A percentile compares a stretch with the other conserved stretches of the same genome.
These are phyloP conservation scores for Brasilioporus rufonigricans DNA, from an alignment of 768 basidiomycete genomes.

Conservation along the genomic window DNA sequence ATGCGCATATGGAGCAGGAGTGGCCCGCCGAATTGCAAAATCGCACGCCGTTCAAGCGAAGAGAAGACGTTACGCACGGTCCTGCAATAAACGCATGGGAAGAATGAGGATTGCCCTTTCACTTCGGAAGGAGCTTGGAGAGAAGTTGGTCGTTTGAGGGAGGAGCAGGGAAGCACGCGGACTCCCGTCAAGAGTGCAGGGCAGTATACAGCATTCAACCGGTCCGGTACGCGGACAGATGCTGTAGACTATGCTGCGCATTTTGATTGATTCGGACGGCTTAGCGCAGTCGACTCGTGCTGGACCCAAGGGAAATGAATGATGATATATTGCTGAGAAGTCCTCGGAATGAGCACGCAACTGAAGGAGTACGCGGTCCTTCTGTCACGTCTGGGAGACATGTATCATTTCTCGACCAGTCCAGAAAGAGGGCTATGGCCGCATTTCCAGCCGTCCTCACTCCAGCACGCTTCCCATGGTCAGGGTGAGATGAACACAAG, in stretches of 20 bases:
- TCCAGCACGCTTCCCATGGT: constrained; percentile 13
- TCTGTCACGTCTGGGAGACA: neutral
- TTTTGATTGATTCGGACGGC: neutral
- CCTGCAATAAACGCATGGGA: constrained; percentile 4
- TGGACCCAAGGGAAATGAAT: neutral
- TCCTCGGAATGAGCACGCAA: constrained; percentile 15
- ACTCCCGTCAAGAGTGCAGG: constrained; percentile 10
- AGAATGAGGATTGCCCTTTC: constrained; percentile 12
- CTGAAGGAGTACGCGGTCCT: neutral
- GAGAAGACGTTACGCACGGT: constrained; percentile 2
- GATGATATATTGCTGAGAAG: neutral
- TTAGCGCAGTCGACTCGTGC: neutral
- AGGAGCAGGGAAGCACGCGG: constrained; percentile 12
- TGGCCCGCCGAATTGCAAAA: constrained; percentile 14
- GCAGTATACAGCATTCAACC: neutral
- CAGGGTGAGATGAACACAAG: constrained; percentile 9
- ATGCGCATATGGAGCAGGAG: constrained; percentile 8
- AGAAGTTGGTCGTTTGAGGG: constrained; percentile 12
- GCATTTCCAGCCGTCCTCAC: neutral
- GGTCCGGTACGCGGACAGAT: neutral
- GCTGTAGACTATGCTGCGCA: neutral
- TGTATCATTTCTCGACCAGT: constrained; percentile 3
- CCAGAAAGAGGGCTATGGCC: constrained; percentile 1
- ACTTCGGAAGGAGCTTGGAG: constrained; percentile 25
- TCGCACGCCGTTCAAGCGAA: constrained; percentile 11